A percentile compares a stretch with the other conserved stretches of the same genome.
Evolutionary conservation across 495 filamentous ascomycete genomes (phyloP).

Genomic region (Talaromyces ruber): DNA sequence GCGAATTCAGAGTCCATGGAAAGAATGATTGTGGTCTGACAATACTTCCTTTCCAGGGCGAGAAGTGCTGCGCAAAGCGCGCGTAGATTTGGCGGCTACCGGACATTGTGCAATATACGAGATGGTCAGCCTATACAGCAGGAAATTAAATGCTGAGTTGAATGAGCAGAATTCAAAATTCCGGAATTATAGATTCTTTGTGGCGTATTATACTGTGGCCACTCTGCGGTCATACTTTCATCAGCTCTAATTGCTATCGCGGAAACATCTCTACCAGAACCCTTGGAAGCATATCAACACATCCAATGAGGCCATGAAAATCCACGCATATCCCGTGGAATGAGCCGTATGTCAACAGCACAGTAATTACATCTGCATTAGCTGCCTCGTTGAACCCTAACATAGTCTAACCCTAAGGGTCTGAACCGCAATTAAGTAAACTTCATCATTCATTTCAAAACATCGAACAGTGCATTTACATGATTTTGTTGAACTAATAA

Average conservation of each 20-base stretch:
- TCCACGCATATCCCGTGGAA: neutral
- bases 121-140: constrained; percentile 2
- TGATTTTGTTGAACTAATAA: neutral
- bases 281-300: neutral
- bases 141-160: constrained; percentile 5
- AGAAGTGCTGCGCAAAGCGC: neutral
- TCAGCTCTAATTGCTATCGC: neutral
- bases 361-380: neutral
- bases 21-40: neutral
- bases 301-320: neutral
- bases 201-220: neutral
- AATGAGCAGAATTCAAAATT: neutral
- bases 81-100: neutral
- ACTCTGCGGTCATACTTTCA: constrained; percentile 5
- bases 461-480: neutral
- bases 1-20: neutral
- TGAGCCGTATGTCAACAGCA: neutral
- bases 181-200: neutral
- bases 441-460: neutral
- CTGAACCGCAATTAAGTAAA: neutral
- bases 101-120: neutral
- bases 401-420: neutral
- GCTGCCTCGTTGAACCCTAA: neutral
- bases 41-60: neutral
- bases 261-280: neutral